These are phyloP conservation scores for Trichoderma citrinoviride DNA, from an alignment of 2,329 filamentous ascomycete species.

Conservation along the genomic window DNA sequence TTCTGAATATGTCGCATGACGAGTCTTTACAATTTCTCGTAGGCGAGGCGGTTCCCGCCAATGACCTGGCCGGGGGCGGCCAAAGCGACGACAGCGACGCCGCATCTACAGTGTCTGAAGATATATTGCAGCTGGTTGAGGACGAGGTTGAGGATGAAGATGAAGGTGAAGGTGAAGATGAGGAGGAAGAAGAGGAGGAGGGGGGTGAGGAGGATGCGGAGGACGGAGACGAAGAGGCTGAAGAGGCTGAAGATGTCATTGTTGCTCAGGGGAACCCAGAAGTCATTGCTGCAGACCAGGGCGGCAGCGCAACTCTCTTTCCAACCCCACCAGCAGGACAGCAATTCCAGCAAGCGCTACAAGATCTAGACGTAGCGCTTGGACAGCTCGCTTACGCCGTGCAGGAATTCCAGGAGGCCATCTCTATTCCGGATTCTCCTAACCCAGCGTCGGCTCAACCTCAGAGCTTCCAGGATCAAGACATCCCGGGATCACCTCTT, in stretches of 20 bases:
- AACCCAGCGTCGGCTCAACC: neutral
- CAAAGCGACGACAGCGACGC: conserved; percentile 22
- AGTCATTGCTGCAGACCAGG: neutral
- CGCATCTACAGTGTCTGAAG: conserved; percentile 21
- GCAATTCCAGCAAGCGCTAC: conserved; percentile 11
- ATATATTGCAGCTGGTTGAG: no score
- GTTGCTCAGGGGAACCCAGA: neutral
- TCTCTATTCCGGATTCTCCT: neutral
- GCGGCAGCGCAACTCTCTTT: conserved; percentile 4
- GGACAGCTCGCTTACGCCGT: conserved; percentile 19
- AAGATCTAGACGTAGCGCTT: conserved; percentile 20
- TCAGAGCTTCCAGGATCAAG: neutral
- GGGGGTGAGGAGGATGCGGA: conserved; percentile 21
- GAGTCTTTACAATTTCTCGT: conserved; percentile 18
- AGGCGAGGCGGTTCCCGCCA: neutral
- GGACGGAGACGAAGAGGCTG: conserved; percentile 21
- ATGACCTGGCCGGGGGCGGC: neutral
- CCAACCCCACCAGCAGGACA: neutral
- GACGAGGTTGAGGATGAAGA: conserved; percentile 24
- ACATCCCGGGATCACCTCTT: neutral
- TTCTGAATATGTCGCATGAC: conserved; percentile 15
- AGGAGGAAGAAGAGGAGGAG: conserved; percentile 22
- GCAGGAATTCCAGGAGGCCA: conserved; percentile 19
- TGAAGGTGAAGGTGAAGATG: conserved; percentile 24
- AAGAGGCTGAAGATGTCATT: conserved; percentile 15